Base-by-base conservation (phyloP, 2,329 filamentous ascomycete genomes). In the Diaporthe ilicicola region DNA sequence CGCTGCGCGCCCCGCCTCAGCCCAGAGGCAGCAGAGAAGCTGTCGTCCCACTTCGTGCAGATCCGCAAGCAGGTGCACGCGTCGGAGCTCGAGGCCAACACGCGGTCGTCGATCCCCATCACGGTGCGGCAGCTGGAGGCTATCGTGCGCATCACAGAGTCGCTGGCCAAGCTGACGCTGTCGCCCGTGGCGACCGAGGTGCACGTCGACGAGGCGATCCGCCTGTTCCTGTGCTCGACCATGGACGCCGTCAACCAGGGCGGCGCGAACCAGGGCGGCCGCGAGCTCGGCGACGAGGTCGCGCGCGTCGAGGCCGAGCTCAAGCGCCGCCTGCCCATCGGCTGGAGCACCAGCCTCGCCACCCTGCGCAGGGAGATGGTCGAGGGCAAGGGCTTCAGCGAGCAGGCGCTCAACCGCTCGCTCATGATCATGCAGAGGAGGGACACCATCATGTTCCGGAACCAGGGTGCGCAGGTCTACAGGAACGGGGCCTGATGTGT, bases 241-340 rank as follows among this genome's bases (percentile, higher is more conserved):
- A 98, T 99, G 96, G 95, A 99, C 78, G 96, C 96, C 9, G 94
- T 98, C 70, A 95, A 94, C 72, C 94, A 97, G 77, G 95, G 95
- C 72, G 92, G 93, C 75, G 59, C 59, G n/a, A 93, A 92, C 74
- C 90, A 93, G 76, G 94, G 93, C 46, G 94, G 91, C 78, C 92
- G 94, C 73, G 95, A 98, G 82, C 85, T 98, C 69, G 95, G 97
- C 82, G 94, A 97, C 64, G 96, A 98, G 80, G 93, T 94, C 7
- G 87, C 88, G 75, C 94, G 94, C 76, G 89, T 98, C 6, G 96
- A 98, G 82, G 90, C 94, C 19, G 96, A 98, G 84, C 85, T 99
- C 65, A 92, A 94, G 82, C 89, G 94, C 70, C 88, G 95, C 32
- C 84, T 99, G 76, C 95, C 96, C 0, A 96, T 99, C 75, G 96